Percentiles rank a stretch among this genome's conserved stretches.
These are phyloP conservation scores for Beauveria caledonica DNA, from an alignment of 2,329 filamentous ascomycete genomes.

Conservation along the genomic window DNA sequence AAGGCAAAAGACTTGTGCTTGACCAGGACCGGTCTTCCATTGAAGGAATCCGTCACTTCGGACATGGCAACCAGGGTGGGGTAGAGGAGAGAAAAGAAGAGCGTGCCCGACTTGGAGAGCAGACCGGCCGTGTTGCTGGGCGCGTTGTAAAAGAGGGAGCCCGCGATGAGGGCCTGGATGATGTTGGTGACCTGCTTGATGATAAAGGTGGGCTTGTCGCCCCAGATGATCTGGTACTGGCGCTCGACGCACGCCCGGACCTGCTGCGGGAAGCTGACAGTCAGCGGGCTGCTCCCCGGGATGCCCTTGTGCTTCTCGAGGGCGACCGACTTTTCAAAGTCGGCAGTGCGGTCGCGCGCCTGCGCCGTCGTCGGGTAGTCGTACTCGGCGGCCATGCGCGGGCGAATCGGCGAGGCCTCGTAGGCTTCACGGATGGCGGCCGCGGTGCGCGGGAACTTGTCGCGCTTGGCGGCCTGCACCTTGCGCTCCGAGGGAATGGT, in stretches of 20 bases:
- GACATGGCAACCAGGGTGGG: conserved; percentile 56
- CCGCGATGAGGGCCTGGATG: conserved; percentile 52
- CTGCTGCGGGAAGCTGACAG: conserved; percentile 45
- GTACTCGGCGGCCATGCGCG: conserved; percentile 46
- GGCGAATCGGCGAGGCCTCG: conserved; percentile 40
- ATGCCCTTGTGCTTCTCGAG: conserved; percentile 48
- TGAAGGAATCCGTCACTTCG: conserved; percentile 57
- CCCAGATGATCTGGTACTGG: conserved; percentile 58
- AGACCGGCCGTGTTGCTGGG: conserved; percentile 49
- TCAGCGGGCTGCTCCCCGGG: conserved; percentile 45
- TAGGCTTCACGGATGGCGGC: conserved; percentile 40
- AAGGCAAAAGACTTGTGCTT: conserved; percentile 52
- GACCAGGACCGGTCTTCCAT: conserved; percentile 48
- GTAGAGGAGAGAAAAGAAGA: conserved; percentile 57
- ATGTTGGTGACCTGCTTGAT: conserved; percentile 54
- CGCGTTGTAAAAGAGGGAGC: conserved; percentile 61
- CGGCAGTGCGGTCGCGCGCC: conserved; percentile 39
- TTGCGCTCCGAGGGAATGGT: conserved; percentile 61
- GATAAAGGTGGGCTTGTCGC: conserved; percentile 54
- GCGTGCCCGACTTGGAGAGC: conserved; percentile 54
- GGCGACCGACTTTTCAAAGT: conserved; percentile 45
- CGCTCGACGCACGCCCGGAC: conserved; percentile 47
- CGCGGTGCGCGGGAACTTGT: conserved; percentile 37
- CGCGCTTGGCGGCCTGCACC: conserved; percentile 37
- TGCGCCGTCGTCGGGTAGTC: conserved; percentile 43